Evolutionary conservation across 129 eudicot genomes (phyloP), one percentile per base, ranked within the genome.

Genomic region (Ambrosia artemisiifolia): DNA sequence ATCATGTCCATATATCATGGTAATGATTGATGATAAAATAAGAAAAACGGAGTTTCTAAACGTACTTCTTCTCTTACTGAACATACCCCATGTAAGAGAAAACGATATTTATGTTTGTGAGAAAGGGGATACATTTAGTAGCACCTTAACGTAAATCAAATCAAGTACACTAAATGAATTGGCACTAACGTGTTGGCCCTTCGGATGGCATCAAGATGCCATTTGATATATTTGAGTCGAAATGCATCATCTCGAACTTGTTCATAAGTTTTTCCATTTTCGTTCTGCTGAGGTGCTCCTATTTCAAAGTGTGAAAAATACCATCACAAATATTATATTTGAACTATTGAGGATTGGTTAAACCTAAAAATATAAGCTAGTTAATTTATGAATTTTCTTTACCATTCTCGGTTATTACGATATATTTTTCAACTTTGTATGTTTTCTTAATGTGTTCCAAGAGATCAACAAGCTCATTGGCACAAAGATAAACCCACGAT

Each of bases 341-440:
- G 20, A 50, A n/a, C 56, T 50, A n/a, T 6, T 14, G 56, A 50
- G 1, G 28, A 51, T 51, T 17, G 17, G 7, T 16, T 6, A 16
- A 5, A 16, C 30, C 30, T 4, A 5, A 48, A 11, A 48, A 1
- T 1, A 50, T 16, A 16, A 7, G 3, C 19, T n/a, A n/a, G n/a
- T n/a, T n/a, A 50, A 50, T 5, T n/a, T 16, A 50, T 1, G 7
- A n/a, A 50, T 50, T 55, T 55, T 1, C 20, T 55, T 57, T 69
- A 77, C 81, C 81, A 49, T 77, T 77, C 30, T 77, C 76, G 20
- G 81, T 77, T 24, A 77, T 61, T n/a, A 77, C n/a, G 24, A 70
- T 13, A 7, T 38, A 1, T 6, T 61, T 77, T 11, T 19, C 7
- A 14, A 77, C 36, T 2, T 28, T 1, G 65, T 77, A 77, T 8